phyloP scores from a whole-genome alignment of 495 filamentous ascomycete genomes.

The Penicillium ochrochloron region DNA sequence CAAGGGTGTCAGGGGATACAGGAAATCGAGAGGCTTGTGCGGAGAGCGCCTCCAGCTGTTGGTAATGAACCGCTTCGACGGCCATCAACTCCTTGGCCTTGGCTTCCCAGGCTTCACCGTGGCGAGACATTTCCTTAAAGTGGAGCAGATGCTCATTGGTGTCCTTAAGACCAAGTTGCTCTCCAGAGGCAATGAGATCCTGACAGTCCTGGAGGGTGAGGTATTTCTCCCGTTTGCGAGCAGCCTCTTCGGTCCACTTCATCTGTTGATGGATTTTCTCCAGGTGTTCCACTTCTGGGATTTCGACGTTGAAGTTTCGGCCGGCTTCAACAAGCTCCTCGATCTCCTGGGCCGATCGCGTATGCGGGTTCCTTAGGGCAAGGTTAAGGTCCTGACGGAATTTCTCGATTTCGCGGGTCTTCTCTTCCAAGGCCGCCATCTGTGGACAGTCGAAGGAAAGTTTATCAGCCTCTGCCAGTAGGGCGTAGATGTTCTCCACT shows the following conservation, averaged over 20 bases:
- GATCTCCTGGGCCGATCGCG: constrained; percentile 70
- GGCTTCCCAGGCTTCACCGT: constrained; percentile 85
- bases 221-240: constrained; percentile 61
- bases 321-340: constrained; percentile 89
- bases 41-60: constrained; percentile 90
- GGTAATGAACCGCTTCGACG: constrained; percentile 87
- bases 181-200: constrained; percentile 75
- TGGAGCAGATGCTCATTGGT: constrained; percentile 76
- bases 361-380: constrained; percentile 65
- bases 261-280: constrained; percentile 80
- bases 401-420: constrained; percentile 81
- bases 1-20: constrained; percentile 78
- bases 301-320: constrained; percentile 89
- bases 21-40: constrained; percentile 76
- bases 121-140: constrained; percentile 73
- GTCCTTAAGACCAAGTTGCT: constrained; percentile 73
- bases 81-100: constrained; percentile 94
- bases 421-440: constrained; percentile 84
- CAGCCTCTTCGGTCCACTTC: constrained; percentile 84
- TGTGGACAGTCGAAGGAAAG: constrained; percentile 95
- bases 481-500: constrained; percentile 83
- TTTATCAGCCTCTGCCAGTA: constrained; percentile 82
- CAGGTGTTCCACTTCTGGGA: constrained; percentile 87
- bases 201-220: constrained; percentile 76
- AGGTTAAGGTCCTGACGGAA: constrained; percentile 80